phyloP scores from a whole-genome alignment of 768 basidiomycete genomes.

The Collybiopsis confluens region DNA sequence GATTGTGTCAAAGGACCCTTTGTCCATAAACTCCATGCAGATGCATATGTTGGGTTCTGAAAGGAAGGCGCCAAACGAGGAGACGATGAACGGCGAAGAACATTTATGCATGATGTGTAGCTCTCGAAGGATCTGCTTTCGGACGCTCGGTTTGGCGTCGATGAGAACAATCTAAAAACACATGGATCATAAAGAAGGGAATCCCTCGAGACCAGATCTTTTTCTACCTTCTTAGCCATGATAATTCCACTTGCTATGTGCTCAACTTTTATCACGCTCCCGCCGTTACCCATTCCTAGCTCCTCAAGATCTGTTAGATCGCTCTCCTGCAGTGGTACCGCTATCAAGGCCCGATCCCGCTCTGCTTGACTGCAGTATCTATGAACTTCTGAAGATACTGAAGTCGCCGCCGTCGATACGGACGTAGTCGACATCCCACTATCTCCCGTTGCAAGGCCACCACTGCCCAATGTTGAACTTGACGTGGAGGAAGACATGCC shows the following conservation, averaged over 20 bases:
- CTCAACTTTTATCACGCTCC: constrained; percentile 94
- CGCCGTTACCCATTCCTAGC: constrained; percentile 94
- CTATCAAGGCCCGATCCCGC: neutral
- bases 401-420: neutral
- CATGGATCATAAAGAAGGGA: neutral
- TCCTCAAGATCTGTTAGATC: constrained; percentile 89
- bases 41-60: constrained; percentile 98
- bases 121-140: constrained; percentile 97
- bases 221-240: constrained; percentile 95
- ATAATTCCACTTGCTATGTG: constrained; percentile 86
- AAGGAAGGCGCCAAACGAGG: constrained; percentile 95
- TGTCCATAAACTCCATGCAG: constrained; percentile 97
- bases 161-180: constrained; percentile 82
- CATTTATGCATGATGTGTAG: constrained; percentile 99
- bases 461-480: neutral
- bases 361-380: neutral
- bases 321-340: constrained; percentile 59
- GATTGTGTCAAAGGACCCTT: constrained; percentile 88
- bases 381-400: neutral
- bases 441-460: neutral
- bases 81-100: constrained; percentile 89
- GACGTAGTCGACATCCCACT: neutral
- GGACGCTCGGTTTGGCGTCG: constrained; percentile 92
- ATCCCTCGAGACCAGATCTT: neutral
- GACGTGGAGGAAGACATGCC: neutral